phyloP scores from a whole-genome alignment of 2,329 filamentous ascomycete species.

The Teratosphaeria zuluensis region DNA sequence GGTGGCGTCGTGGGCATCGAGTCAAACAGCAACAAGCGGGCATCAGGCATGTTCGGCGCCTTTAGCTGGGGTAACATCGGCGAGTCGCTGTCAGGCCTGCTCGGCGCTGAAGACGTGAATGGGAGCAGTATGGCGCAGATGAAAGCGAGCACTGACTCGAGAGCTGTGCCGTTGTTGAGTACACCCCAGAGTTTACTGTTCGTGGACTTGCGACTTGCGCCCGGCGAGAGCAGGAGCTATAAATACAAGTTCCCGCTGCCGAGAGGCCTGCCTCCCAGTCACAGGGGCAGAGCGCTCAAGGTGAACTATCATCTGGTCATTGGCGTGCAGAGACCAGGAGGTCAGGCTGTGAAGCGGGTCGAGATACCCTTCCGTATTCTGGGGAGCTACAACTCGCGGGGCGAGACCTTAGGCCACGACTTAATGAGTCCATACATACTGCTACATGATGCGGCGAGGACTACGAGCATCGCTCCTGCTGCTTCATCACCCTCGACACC shows the following conservation, averaged over 20 bases:
- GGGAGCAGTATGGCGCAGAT: constrained; percentile 89
- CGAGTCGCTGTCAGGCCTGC: constrained; percentile 74
- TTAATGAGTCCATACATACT: constrained; percentile 90
- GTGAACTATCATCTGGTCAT: constrained; percentile 85
- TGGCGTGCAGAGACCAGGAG: constrained; percentile 78
- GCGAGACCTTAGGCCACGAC: constrained; percentile 85
- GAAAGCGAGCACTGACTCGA: constrained; percentile 76
- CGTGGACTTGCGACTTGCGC: constrained; percentile 77
- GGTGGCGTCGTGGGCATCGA: constrained; percentile 80
- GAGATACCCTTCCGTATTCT: constrained; percentile 89
- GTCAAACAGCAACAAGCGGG: constrained; percentile 49
- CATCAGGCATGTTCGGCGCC: constrained; percentile 69
- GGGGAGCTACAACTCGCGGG: constrained; percentile 81
- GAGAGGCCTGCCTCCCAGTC: constrained; percentile 78
- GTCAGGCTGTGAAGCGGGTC: constrained; percentile 75
- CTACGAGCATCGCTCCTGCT: constrained; percentile 27
- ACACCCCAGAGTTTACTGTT: constrained; percentile 94
- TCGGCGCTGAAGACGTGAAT: constrained; percentile 69
- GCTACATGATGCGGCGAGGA: constrained; percentile 67
- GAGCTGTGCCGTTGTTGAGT: constrained; percentile 80
- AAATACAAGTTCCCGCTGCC: constrained; percentile 82
- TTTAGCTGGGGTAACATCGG: constrained; percentile 85
- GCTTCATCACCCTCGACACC: constrained; percentile 2
- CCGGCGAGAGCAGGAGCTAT: constrained; percentile 80
- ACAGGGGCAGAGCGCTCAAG: constrained; percentile 88